Percentiles rank a stretch among this genome's conserved stretches.
phyloP scores from a whole-genome alignment of 2,329 filamentous ascomycete species.

The Trichoderma sp. region DNA sequence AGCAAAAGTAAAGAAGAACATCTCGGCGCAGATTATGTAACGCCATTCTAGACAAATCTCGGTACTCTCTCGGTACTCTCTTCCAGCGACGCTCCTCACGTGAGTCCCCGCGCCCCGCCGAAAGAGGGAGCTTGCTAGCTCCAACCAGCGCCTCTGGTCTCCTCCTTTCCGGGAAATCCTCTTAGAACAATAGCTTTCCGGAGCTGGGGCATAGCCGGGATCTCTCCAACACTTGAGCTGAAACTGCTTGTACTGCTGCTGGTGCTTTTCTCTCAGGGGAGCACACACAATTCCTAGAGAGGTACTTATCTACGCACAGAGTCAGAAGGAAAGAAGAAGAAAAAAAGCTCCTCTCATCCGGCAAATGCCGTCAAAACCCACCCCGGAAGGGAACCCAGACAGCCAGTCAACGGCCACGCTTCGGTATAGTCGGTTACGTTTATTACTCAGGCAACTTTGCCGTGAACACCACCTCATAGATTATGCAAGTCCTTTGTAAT shows the following conservation, averaged over 20 bases:
- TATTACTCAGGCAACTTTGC: background rate
- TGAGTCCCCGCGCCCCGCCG: background rate
- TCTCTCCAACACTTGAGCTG: background rate
- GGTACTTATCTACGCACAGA: background rate
- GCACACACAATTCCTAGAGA: background rate
- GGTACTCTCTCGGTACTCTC: slow-evolving; percentile 3
- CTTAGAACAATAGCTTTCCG: slow-evolving; percentile 9
- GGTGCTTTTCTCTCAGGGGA: background rate
- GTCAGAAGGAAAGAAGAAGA: too few species aligned
- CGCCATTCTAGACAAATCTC: background rate
- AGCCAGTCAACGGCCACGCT: slow-evolving; percentile 1
- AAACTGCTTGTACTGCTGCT: too few species aligned
- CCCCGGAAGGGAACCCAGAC: background rate
- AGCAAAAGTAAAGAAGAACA: background rate
- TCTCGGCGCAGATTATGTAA: background rate
- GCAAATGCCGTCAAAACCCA: slow-evolving; percentile 3
- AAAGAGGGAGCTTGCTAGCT: background rate
- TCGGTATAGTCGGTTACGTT: slow-evolving; percentile 28
- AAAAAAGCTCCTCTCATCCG: slow-evolving; percentile 26
- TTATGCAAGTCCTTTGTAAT: background rate
- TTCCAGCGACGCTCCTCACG: slow-evolving; percentile 11
- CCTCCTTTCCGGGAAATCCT: slow-evolving; percentile 27
- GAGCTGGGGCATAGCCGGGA: slow-evolving; percentile 1
- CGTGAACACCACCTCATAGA: too few species aligned
- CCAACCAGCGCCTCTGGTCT: background rate